Conservation (phyloP, 208 protist genomes). For the Trypanosoma mega region DNA sequence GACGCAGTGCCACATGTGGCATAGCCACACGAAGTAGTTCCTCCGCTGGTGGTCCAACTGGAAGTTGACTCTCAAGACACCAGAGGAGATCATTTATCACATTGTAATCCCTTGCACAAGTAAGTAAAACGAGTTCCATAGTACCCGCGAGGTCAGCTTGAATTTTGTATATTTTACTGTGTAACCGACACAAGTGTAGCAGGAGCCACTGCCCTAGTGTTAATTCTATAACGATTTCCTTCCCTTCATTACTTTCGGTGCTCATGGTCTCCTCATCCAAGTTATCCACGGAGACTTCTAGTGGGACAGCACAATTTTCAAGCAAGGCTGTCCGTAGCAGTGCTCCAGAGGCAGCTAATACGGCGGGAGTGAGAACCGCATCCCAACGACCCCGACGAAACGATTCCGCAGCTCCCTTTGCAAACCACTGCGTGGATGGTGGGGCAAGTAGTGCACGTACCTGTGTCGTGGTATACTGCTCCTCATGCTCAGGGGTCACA, state of each 20-base stretch:
- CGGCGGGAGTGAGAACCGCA: conserved; percentile 20
- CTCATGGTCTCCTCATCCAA: conserved; percentile 14
- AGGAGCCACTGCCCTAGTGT: conserved; percentile 61
- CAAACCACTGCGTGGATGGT: conserved; percentile 50
- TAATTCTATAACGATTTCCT: conserved; percentile 11
- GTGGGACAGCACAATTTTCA: conserved; percentile 33
- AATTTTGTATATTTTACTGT: conserved; percentile 54
- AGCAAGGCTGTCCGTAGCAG: conserved; percentile 27
- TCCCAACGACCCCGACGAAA: conserved; percentile 63
- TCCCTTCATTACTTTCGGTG: background rate
- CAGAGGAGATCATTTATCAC: conserved; percentile 69
- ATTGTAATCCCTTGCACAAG: conserved; percentile 63
- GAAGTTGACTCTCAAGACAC: conserved; percentile 39
- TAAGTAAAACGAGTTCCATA: conserved; percentile 63
- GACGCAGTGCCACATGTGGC: conserved; percentile 46
- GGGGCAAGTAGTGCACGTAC: conserved; percentile 39
- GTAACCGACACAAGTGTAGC: conserved; percentile 72
- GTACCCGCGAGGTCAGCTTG: conserved; percentile 72
- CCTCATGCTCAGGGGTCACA: conserved; percentile 57
- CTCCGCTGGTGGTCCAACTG: conserved; percentile 26
- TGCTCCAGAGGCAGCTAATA: conserved; percentile 20
- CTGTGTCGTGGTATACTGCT: conserved; percentile 64
- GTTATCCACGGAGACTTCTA: conserved; percentile 18
- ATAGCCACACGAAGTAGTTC: conserved; percentile 40
- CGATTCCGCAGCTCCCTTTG: conserved; percentile 58